These are phyloP conservation scores for Auxenochlorella protothecoides DNA, from an alignment of 139 green algal species.

Conservation along the genomic window DNA sequence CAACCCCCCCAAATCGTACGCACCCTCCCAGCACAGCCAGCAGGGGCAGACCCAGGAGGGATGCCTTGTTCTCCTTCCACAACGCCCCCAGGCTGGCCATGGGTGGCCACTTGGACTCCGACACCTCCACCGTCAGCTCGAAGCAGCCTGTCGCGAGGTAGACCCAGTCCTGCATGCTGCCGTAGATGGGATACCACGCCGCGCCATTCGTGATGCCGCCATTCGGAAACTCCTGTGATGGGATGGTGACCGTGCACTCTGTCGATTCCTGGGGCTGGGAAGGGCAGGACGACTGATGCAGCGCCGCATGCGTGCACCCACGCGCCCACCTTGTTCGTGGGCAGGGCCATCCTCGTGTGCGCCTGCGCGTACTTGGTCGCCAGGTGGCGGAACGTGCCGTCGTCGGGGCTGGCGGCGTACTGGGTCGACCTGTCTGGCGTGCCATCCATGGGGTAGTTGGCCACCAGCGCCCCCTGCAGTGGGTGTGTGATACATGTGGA, in stretches of 20 bases:
- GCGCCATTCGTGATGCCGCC: conserved; percentile 83
- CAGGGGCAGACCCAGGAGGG: too few species aligned
- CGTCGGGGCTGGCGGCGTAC: conserved; percentile 61
- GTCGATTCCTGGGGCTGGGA: too few species aligned
- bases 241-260: too few species aligned
- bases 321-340: conserved; percentile 10
- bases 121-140: conserved; percentile 84
- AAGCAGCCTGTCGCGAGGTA: conserved; percentile 68
- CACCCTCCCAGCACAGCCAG: too few species aligned
- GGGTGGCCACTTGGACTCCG: conserved; percentile 59
- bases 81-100: too few species aligned
- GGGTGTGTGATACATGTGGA: background rate
- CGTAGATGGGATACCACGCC: conserved; percentile 85
- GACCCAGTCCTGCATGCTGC: conserved; percentile 83
- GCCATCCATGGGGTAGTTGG: conserved; percentile 80
- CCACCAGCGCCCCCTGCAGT: conserved; percentile 62
- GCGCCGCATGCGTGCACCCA: too few species aligned
- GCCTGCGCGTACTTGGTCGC: conserved; percentile 55
- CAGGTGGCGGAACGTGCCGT: conserved; percentile 60
- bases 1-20: too few species aligned
- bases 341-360: conserved; percentile 45
- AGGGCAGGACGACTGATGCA: too few species aligned
- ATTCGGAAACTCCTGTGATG: conserved; percentile 53
- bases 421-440: conserved; percentile 37
- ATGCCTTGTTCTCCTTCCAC: too few species aligned